These are phyloP conservation scores for Plantago coronopus DNA, from an alignment of 305 asterid species.

Conservation along the genomic window DNA sequence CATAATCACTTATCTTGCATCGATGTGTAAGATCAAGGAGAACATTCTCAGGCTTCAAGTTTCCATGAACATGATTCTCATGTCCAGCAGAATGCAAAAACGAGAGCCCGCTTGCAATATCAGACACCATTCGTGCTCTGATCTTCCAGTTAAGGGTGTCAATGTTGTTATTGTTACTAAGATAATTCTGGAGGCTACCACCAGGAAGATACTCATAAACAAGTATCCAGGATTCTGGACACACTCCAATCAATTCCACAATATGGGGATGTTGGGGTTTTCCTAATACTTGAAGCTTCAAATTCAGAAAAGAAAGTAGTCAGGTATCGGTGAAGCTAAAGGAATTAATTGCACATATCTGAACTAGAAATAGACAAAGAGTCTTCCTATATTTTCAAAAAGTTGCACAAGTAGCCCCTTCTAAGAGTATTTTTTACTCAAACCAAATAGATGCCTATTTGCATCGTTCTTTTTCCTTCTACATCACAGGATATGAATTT, in stretches of 20 bases:
- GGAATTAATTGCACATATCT: not conserved
- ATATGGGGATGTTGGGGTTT: conserved; percentile 58
- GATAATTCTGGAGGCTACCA: conserved; percentile 60
- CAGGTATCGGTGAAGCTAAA: not conserved
- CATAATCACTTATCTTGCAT: conserved; percentile 66
- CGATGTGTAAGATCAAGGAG: conserved; percentile 48
- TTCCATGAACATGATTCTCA: conserved; percentile 52
- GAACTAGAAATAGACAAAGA: not conserved
- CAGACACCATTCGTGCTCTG: conserved; percentile 54
- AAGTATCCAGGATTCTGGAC: conserved; percentile 63
- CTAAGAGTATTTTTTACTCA: too few relatives aligned
- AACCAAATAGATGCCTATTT: too few relatives aligned
- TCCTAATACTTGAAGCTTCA: conserved; percentile 56
- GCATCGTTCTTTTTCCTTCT: too few relatives aligned
- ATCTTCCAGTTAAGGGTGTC: conserved; percentile 58
- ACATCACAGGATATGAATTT: not conserved
- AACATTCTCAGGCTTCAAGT: conserved; percentile 65
- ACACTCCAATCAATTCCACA: conserved; percentile 59
- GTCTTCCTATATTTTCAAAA: not conserved
- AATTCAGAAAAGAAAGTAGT: conserved; percentile 13
- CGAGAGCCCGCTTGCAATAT: conserved; percentile 57
- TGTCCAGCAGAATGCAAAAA: conserved; percentile 53
- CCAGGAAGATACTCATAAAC: conserved; percentile 69
- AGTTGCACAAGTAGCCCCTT: not conserved
- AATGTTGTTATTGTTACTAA: conserved; percentile 30